Base-by-base conservation (phyloP, 2,329 filamentous ascomycete species). In the Penicillium sp. region DNA sequence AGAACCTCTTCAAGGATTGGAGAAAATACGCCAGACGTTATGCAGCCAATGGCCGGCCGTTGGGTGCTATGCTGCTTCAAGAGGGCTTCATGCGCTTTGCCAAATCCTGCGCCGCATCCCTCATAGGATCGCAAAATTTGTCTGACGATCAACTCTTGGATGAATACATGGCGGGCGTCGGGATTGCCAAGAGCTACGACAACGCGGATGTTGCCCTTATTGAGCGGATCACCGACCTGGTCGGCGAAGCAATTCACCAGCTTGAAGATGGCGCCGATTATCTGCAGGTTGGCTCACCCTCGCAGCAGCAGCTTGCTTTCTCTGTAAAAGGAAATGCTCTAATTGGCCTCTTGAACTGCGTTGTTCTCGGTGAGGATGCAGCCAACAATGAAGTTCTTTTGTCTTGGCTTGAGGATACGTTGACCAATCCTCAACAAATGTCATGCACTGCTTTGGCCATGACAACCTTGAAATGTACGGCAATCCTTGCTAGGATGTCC, bases 231-330 rank as follows among this genome's bases (percentile, higher is more conserved):
- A 81, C 87, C 1, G 80, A 80, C 38, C 80, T 95, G 54, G 84
- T 89, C 27, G 76, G 81, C 9, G 86, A 95, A 51, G 86, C 95
- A 63, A 88, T 97, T 76, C 82, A 84, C 57, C 81, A 90, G 41
- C 75, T 98, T 16, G 90, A 97, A 55, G 89, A 89, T 40, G 87
- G 87, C 49, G 85, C 89, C 1, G 93, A 97, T 68, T 97, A 95
- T 65, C 76, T 95, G 35, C 84, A 87, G 58, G 80, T 97, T 47
- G 87, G 87, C 46, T 91, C 90, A 1, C 78, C 84, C 5, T 90
- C 86, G 71, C 90, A 97, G 65, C 91, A 96, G 69, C 83, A 78
- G 49, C 78, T 97, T 44, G 88, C 90, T 4, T 89, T 87, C 59
- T 84, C 87, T 6, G 87, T 94, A 50, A 96, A 95, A 69, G 83